Evolutionary conservation across 495 filamentous ascomycete species (phyloP), one percentile per base, ranked within the genome.

Genomic region (Delitschia confertaspora): DNA sequence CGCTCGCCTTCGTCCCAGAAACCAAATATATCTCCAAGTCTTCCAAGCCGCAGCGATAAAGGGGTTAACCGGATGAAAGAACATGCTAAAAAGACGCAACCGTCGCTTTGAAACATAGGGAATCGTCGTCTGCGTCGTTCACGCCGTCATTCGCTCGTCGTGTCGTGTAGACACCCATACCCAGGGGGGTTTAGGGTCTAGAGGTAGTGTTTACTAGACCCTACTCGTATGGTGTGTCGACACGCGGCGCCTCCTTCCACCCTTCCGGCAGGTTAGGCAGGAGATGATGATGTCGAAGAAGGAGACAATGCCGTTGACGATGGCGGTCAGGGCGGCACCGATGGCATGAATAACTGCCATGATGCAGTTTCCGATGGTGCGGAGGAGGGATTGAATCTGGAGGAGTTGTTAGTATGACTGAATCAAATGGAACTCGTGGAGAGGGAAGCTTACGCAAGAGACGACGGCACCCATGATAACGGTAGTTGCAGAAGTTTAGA

Each of bases 391-490:
- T 61, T 75, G 53, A 64, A 96, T 79, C 89, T 96, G 59, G 54
- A 22, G 33, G 34, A 17, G 17, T 9, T 45, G 45, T 60, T 49
- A 59, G 49, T 13, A 19, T 16, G 25, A 13, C 22, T 23, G 16
- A 10, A 17, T 32, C 22, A 31, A n/a, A 17, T 16, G 36, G 48
- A 34, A n/a, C n/a, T n/a, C n/a, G 36, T 22, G 35, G 34, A 38
- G 26, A 25, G 14, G 42, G 30, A 40, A 19, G 44, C 87, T 54
- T 88, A 96, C 89, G 57, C 89, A 95, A 65, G 87, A 94, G 47
- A 93, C 75, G 63, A 95, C 84, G 68, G 85, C 88, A 69, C 89
- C 89, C 89, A 96, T 96, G 60, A 68, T 84, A 71, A 60, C 49
- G 41, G 59, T 51, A 26, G 47, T 48, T 29, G 6, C 31, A 31